Conservation (phyloP, 2,329 filamentous ascomycete genomes). For the Fusarium keratoplasticum region DNA sequence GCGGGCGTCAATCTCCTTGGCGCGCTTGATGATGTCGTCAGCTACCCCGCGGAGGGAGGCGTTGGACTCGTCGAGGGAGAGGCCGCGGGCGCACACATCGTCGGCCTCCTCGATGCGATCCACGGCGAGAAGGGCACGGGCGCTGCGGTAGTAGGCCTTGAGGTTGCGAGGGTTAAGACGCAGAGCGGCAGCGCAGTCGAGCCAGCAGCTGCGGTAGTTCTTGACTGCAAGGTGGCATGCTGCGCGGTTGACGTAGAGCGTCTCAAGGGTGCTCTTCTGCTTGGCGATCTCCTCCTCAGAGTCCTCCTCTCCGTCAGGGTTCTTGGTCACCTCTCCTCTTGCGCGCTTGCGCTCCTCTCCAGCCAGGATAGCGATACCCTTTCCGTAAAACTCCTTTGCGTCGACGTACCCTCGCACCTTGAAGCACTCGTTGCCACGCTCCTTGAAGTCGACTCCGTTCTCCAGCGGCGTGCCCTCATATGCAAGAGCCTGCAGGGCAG, state of each 20-base stretch:
- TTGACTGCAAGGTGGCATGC: conserved; percentile 88
- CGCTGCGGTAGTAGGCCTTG: conserved; percentile 92
- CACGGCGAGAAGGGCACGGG: conserved; percentile 80
- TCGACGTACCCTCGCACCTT: conserved; percentile 79
- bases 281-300: conserved; percentile 68
- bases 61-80: conserved; percentile 79
- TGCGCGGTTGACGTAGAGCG: conserved; percentile 86
- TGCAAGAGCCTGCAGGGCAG: conserved; percentile 88
- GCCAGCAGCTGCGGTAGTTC: conserved; percentile 88
- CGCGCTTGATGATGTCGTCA: conserved; percentile 71
- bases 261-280: conserved; percentile 76
- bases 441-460: conserved; percentile 85
- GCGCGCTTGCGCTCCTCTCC: conserved; percentile 70
- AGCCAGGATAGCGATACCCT: conserved; percentile 80
- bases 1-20: conserved; percentile 65
- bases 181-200: conserved; percentile 85
- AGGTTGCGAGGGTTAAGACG: conserved; percentile 82
- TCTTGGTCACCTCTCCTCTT: conserved; percentile 49
- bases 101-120: conserved; percentile 83
- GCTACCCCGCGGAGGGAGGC: conserved; percentile 71
- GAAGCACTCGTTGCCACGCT: conserved; percentile 92
- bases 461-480: conserved; percentile 93
- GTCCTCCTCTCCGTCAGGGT: conserved; percentile 47
- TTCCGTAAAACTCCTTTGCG: conserved; percentile 91
- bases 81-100: conserved; percentile 80